Conservation (phyloP, 1,139 yeast genomes). For the Wickerhamomyces sp. region DNA sequence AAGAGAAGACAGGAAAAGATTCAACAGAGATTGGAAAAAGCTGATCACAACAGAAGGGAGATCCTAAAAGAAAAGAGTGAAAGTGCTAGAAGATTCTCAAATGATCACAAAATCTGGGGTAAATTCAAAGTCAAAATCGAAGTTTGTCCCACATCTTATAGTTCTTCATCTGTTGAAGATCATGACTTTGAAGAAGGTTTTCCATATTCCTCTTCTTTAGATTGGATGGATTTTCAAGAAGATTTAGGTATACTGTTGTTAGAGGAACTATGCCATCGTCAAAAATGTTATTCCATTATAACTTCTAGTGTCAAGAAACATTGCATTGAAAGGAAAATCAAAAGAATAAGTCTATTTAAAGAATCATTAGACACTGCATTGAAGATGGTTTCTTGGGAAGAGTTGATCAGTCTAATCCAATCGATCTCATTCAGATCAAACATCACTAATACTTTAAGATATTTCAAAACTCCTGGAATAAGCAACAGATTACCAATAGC, state of each 20-base stretch:
- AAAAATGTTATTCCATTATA: background rate
- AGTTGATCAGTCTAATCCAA: background rate
- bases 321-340: background rate
- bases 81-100: constrained; percentile 13
- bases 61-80: constrained; percentile 7
- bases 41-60: constrained; percentile 6
- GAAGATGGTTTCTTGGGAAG: background rate
- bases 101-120: constrained; percentile 8
- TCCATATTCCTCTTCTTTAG: too few species aligned
- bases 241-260: too few species aligned
- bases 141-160: background rate
- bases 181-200: too few species aligned
- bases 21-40: constrained; percentile 2
- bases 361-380: background rate
- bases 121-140: constrained; percentile 6
- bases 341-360: background rate
- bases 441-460: background rate
- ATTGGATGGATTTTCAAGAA: too few species aligned
- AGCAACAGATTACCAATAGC: background rate
- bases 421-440: background rate
- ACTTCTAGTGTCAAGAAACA: background rate
- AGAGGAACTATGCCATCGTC: too few species aligned
- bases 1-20: constrained; percentile 1
- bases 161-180: background rate
- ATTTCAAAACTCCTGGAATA: background rate